Base-by-base conservation (phyloP, 164 flowering plant species). In the Dillenia suffruticosa region DNA sequence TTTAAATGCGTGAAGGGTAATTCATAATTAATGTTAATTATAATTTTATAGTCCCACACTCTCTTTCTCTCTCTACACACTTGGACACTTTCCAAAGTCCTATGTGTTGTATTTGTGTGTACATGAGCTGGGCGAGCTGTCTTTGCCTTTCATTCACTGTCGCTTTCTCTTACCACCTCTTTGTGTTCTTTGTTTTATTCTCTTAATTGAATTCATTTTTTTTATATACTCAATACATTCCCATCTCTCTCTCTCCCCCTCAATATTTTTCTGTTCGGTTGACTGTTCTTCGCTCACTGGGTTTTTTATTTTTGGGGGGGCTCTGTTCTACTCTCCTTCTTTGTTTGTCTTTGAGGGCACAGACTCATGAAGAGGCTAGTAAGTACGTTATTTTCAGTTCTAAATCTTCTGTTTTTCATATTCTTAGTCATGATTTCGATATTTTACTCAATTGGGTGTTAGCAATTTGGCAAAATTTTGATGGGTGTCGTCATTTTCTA, bases 351-450 rank as follows among this genome's bases (percentile, higher is more conserved):
- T 32, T 32, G 40, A 32, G 57, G 52, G 32, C 59, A 44, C 56
- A 63, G 53, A 66, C 71, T 66, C 72, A 82, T 76, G 92, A 85
- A 82, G 85, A 79, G 88, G 90, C 88, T 83, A 79, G 96, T 89
- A 89, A 89, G 96, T 85, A 87, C 86, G 90, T 85, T 84, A 58
- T 65, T 72, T 59, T 67, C 43, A 45, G 54, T 59, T 70, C 54
- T 51, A 44, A 49, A 32, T 50, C 50, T 59, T 24, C 59, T 57
- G 7, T 51, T 43, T 32, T 50, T 53, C 43, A 51, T 51, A 46
- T n/a, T 0, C 56, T 15, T 54, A 9, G 10, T 54, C 8, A n/a
- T 10, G 7, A 8, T 70, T 54, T 40, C 66, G 52, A 49, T 49
- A 50, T 61, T 45, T 57, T 45, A 14, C 40, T 13, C 9, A 46